Evolutionary conservation across 805 yeast species (phyloP).

Genomic region (Pichia cephalocereana): DNA sequence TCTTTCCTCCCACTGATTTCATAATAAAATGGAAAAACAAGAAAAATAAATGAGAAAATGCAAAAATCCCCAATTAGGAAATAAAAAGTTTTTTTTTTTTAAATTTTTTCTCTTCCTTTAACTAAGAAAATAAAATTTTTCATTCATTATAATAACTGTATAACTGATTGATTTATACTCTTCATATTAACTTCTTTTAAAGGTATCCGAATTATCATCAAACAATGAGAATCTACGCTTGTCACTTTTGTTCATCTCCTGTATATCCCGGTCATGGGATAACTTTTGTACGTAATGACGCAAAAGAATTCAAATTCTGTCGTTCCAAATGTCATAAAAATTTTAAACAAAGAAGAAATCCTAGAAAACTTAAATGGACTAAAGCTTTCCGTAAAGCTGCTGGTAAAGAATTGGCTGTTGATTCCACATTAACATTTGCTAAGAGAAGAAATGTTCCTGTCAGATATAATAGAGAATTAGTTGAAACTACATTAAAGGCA

Average conservation of each 20-base stretch:
- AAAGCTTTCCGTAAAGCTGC: slow-evolving; percentile 99
- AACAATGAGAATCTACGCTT: slow-evolving; percentile 73
- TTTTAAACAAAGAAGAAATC: slow-evolving; percentile 97
- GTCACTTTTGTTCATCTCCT: slow-evolving; percentile 97
- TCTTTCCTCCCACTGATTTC: too few species aligned
- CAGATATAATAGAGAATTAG: slow-evolving; percentile 93
- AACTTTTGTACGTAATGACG: slow-evolving; percentile 96
- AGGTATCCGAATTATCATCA: too few species aligned
- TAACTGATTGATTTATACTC: too few species aligned
- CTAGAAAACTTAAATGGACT: slow-evolving; percentile 97
- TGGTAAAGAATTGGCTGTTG: slow-evolving; percentile 97
- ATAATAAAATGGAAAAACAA: background rate
- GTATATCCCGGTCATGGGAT: slow-evolving; percentile 93
- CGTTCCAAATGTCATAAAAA: slow-evolving; percentile 97
- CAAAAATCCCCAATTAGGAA: background rate
- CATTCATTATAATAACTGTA: too few species aligned
- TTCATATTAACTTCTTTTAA: too few species aligned
- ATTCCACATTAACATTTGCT: slow-evolving; percentile 90
- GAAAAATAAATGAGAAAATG: background rate
- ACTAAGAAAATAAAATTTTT: too few species aligned
- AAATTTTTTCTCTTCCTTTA: too few species aligned
- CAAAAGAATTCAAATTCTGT: slow-evolving; percentile 95
- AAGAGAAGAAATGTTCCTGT: slow-evolving; percentile 98
- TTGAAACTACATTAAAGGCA: slow-evolving; percentile 86
- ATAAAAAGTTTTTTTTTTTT: too few species aligned